Conservation (phyloP, 1,139 yeast genomes). For the Candida tunisiensis region DNA sequence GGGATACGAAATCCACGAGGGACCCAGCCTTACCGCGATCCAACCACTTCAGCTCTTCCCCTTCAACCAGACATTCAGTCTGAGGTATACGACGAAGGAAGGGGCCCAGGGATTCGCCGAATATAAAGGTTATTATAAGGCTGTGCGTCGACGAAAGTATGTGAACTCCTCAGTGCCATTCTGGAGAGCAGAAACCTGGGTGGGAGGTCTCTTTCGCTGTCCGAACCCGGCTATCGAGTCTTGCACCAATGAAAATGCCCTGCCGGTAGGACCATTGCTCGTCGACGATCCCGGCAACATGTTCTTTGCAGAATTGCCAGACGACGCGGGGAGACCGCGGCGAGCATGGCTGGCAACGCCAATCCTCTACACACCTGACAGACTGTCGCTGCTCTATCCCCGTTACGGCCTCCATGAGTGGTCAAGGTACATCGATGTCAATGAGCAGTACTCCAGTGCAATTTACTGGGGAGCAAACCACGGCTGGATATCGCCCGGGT, state of each 20-base stretch:
- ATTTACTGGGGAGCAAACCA: too few species aligned
- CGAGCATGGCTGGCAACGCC: constrained; percentile 6
- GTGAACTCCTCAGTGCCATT: constrained; percentile 2
- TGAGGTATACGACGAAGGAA: constrained; percentile 2
- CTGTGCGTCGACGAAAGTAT: constrained; percentile 5
- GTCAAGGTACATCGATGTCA: constrained; percentile 10
- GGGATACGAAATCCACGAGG: too few species aligned
- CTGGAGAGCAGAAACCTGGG: constrained; percentile 8
- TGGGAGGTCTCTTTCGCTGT: constrained; percentile 13
- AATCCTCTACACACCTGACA: constrained; percentile 13
- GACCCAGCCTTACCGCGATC: too few species aligned
- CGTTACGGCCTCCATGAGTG: constrained; percentile 7
- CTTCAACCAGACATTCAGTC: too few species aligned
- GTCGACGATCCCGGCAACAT: constrained; percentile 13
- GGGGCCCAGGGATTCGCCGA: constrained; percentile 6
- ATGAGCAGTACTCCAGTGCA: constrained; percentile 8
- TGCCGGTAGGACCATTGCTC: constrained; percentile 11
- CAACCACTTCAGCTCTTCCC: too few species aligned
- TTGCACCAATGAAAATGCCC: constrained; percentile 5
- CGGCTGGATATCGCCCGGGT: too few species aligned
- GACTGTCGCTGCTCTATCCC: constrained; percentile 9
- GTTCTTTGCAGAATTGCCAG: constrained; percentile 5
- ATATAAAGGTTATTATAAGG: constrained; percentile 3
- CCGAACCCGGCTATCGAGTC: too few species aligned
- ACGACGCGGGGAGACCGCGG: constrained; percentile 1